Conservation (phyloP, 163 green algal genomes). For the Chlamydomonas reinhardtii region DNA sequence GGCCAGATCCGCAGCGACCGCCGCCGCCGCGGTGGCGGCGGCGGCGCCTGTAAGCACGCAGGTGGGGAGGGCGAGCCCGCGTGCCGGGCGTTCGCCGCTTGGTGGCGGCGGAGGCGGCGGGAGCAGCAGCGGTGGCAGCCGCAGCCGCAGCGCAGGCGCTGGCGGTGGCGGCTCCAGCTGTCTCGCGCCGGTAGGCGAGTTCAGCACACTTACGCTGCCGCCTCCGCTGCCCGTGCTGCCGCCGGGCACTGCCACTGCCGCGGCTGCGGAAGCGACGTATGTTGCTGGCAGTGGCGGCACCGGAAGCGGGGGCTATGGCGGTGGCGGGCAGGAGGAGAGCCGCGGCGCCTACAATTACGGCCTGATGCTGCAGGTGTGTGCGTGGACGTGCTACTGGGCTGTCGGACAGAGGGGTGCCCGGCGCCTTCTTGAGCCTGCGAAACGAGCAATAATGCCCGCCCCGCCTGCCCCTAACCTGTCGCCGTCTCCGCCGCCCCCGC, state of each 20-base stretch:
- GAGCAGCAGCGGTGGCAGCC: background rate
- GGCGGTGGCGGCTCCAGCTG: background rate
- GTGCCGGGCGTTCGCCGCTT: background rate
- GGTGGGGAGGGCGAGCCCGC: no score
- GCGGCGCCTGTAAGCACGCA: no score
- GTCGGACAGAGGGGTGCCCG: no score
- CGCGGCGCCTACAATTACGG: slow-evolving; percentile 32
- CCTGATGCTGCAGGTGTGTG: slow-evolving; percentile 28
- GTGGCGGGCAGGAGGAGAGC: background rate
- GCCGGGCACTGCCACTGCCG: background rate
- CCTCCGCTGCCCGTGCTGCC: background rate
- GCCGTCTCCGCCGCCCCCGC: no score
- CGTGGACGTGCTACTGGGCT: no score
- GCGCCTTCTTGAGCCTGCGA: no score
- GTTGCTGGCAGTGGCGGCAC: background rate
- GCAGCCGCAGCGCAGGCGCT: background rate
- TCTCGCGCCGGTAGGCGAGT: background rate
- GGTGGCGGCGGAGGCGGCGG: background rate
- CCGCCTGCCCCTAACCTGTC: no score
- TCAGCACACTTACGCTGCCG: background rate
- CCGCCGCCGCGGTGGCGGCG: no score
- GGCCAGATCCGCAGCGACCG: no score
- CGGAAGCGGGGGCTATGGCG: background rate
- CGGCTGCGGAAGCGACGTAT: background rate
- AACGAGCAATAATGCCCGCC: no score